A percentile compares a stretch with the other conserved stretches of the same genome.
Evolutionary conservation across 2,329 filamentous ascomycete species (phyloP).

Genomic region (Aureobasidium sp.): DNA sequence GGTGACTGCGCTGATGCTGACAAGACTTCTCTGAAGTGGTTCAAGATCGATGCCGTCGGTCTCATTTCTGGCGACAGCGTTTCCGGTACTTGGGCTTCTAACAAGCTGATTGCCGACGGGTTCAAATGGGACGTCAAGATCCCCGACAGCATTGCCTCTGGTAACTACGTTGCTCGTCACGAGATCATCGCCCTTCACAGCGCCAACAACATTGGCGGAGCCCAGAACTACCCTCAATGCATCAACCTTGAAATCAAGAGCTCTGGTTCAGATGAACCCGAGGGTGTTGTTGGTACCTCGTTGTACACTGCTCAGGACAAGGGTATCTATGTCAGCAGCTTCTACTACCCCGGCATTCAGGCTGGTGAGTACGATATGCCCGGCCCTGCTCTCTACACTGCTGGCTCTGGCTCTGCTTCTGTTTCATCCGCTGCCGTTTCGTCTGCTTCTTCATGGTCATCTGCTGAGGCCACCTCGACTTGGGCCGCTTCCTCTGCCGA

Average conservation of each 20-base stretch:
- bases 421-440: background rate
- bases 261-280: conserved; percentile 41
- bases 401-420: conserved; percentile 13
- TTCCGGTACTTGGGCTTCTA: conserved; percentile 50
- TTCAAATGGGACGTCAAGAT: conserved; percentile 46
- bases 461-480: no score
- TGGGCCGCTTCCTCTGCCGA: no score
- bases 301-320: conserved; percentile 53
- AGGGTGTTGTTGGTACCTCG: conserved; percentile 45
- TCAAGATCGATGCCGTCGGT: conserved; percentile 57
- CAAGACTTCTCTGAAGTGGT: conserved; percentile 49
- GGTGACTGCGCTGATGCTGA: conserved; percentile 50
- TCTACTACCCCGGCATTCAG: conserved; percentile 44
- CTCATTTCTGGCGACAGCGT: conserved; percentile 38
- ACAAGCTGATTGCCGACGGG: conserved; percentile 44
- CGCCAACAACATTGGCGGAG: conserved; percentile 37
- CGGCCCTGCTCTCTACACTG: conserved; percentile 37
- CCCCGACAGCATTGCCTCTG: conserved; percentile 46
- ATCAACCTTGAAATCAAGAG: conserved; percentile 56
- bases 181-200: conserved; percentile 57
- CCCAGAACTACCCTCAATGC: conserved; percentile 43
- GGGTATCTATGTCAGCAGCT: conserved; percentile 51
- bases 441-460: background rate
- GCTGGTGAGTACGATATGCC: conserved; percentile 41
- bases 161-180: conserved; percentile 54